These are phyloP conservation scores for Echeveria elegans DNA, from an alignment of 164 flowering plant genomes.

Conservation along the genomic window DNA sequence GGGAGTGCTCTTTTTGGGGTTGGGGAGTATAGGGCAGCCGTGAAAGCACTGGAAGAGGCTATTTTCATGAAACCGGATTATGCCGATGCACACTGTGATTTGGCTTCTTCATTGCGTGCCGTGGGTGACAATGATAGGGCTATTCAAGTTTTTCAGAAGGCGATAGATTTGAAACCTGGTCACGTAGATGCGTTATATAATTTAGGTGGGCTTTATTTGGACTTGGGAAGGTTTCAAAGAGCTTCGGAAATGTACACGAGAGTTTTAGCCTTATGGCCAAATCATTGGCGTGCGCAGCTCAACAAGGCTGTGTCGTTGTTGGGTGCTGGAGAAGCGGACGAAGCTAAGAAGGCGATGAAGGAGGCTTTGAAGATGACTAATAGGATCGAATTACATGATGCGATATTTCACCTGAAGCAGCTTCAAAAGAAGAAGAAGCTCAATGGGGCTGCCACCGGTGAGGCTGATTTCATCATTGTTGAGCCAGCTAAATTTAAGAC, in stretches of 20 bases:
- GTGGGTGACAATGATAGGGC: conserved; percentile 89
- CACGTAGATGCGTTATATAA: conserved; percentile 96
- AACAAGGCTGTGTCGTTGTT: conserved; percentile 90
- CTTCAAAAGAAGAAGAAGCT: conserved; percentile 72
- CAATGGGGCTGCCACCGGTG: conserved; percentile 49
- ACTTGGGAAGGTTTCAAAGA: conserved; percentile 88
- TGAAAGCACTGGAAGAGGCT: conserved; percentile 93
- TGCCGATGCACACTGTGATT: conserved; percentile 97
- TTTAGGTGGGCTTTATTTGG: conserved; percentile 90
- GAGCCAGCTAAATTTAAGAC: conserved; percentile 71
- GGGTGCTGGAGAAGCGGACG: conserved; percentile 93
- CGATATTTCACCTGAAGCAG: conserved; percentile 81
- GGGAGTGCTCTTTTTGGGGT: conserved; percentile 98
- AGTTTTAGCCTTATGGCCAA: conserved; percentile 86
- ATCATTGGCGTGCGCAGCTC: conserved; percentile 95
- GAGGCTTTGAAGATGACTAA: conserved; percentile 96
- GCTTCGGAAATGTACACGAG: conserved; percentile 98
- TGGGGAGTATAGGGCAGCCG: conserved; percentile 98
- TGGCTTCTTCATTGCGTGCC: conserved; percentile 97
- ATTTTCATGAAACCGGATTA: conserved; percentile 82
- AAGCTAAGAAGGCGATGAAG: conserved; percentile 82
- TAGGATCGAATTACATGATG: conserved; percentile 91
- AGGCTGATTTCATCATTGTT: conserved; percentile 46
- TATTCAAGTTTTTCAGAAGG: conserved; percentile 92
- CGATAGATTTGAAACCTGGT: conserved; percentile 91